phyloP scores from a whole-genome alignment of 2,329 filamentous ascomycete species.

The Helotiales sp. region DNA sequence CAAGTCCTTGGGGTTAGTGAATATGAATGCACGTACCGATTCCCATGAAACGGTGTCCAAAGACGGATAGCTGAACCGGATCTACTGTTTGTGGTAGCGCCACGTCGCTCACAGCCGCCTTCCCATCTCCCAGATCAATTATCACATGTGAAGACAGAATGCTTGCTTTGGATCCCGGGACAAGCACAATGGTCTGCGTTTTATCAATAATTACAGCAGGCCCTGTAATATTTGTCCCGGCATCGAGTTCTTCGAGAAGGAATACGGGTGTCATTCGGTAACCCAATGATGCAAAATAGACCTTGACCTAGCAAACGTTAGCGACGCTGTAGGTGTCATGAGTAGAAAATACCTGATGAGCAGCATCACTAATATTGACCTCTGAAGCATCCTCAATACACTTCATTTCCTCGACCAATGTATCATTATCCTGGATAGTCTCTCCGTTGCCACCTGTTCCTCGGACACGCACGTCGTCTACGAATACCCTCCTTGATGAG shows the following conservation, averaged over 20 bases:
- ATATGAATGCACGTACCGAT: neutral
- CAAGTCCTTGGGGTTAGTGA: no score
- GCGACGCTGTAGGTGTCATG: neutral
- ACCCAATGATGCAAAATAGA: conserved; percentile 36
- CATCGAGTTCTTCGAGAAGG: conserved; percentile 69
- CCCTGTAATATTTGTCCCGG: conserved; percentile 72
- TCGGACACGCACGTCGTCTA: conserved; percentile 83
- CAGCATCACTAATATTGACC: neutral
- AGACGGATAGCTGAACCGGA: conserved; percentile 59
- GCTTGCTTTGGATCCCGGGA: conserved; percentile 71
- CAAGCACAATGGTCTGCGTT: conserved; percentile 87
- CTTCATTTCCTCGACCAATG: neutral
- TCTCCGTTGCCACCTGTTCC: conserved; percentile 60
- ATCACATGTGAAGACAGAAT: conserved; percentile 74
- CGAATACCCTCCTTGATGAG: conserved; percentile 75
- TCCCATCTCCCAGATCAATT: conserved; percentile 55
- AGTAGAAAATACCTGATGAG: neutral
- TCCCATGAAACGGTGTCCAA: conserved; percentile 74
- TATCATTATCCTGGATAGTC: neutral
- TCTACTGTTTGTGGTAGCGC: conserved; percentile 47
- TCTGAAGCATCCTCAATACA: neutral
- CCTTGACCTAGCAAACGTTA: neutral
- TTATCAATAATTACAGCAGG: conserved; percentile 85
- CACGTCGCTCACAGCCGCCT: conserved; percentile 15
- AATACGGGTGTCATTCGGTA: conserved; percentile 69